Evolutionary conservation across 2,329 filamentous ascomycete species (phyloP).

Genomic region (Talaromyces funiculosus): DNA sequence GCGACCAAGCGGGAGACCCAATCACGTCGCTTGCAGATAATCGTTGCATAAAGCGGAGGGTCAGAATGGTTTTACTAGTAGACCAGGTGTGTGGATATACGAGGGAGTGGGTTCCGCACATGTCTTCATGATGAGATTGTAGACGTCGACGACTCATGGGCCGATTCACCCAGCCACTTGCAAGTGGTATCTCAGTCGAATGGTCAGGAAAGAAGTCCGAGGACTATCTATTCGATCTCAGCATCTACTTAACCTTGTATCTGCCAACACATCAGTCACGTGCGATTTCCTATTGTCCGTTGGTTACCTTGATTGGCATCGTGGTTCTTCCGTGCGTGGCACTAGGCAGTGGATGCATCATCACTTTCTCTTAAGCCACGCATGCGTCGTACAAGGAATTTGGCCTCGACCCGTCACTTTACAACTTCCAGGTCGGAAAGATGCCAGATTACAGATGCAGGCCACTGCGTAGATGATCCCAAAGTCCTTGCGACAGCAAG

Average conservation of each 20-base stretch:
- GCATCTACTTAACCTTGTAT: background rate
- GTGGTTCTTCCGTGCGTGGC: background rate
- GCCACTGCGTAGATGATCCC: background rate
- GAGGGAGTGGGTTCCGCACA: background rate
- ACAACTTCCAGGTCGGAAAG: background rate
- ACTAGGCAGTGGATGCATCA: background rate
- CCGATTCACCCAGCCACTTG: background rate
- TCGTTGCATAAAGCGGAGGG: background rate
- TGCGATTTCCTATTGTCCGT: background rate
- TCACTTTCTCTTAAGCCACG: background rate
- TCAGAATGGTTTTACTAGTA: background rate
- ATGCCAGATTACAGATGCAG: background rate
- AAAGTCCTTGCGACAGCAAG: background rate
- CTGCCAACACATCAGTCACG: slow-evolving; percentile 10
- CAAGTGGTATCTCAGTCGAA: background rate
- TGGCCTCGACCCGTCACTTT: background rate
- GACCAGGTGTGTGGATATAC: background rate
- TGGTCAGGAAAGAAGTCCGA: background rate
- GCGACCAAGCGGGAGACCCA: background rate
- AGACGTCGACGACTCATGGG: too few relatives aligned
- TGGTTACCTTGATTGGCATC: slow-evolving; percentile 4
- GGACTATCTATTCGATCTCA: background rate
- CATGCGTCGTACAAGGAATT: background rate
- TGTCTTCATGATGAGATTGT: background rate
- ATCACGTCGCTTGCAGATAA: background rate